Base-by-base conservation (phyloP, 345 rosid species). In the Punica granatum region DNA sequence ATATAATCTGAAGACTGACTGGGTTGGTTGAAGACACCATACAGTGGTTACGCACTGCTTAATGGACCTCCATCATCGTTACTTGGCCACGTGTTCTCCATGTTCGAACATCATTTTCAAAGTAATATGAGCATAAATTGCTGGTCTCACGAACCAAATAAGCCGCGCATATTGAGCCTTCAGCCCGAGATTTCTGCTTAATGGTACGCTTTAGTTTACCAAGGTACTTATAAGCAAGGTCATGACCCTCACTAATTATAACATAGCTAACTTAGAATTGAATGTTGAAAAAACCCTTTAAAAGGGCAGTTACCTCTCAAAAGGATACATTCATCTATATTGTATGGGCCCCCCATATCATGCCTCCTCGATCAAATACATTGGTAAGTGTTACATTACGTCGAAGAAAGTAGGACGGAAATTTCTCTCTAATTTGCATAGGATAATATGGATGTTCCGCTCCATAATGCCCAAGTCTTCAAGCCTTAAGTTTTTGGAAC, bases 251-350 rank as follows among this genome's bases (percentile, higher is more conserved):
- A n/a, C n/a, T n/a, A n/a, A n/a, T n/a, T 48, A 21, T 48, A 18
- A 16, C 4, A 48, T 16, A 7, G 4, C 2, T 43, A 43, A 3
- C 6, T 1, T 21, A 12, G 4, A 48, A 13, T 15, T 13, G 1
- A 21, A 18, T 41, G 23, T 48, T 13, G 23, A 12, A 2, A 46
- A 6, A 18, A 13, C 23, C n/a, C n/a, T n/a, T n/a, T n/a, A n/a
- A n/a, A n/a, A n/a, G n/a, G n/a, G n/a, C n/a, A n/a, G n/a, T 3
- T 48, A 48, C 97, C 97, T 90, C 0, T 90, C 92, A 9, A 93
- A 58, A 13, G 32, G 34, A 11, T 25, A 4, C 62, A 58, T 3
- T 21, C 26, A 53, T 11, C 59, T 21, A 53, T 16, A 53, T 53
- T 53, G 25, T 26, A 21, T 3, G 2, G 25, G 59, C 16, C 59